These are phyloP conservation scores for Botryotinia calthae DNA, from an alignment of 2,329 filamentous ascomycete genomes.

Conservation along the genomic window DNA sequence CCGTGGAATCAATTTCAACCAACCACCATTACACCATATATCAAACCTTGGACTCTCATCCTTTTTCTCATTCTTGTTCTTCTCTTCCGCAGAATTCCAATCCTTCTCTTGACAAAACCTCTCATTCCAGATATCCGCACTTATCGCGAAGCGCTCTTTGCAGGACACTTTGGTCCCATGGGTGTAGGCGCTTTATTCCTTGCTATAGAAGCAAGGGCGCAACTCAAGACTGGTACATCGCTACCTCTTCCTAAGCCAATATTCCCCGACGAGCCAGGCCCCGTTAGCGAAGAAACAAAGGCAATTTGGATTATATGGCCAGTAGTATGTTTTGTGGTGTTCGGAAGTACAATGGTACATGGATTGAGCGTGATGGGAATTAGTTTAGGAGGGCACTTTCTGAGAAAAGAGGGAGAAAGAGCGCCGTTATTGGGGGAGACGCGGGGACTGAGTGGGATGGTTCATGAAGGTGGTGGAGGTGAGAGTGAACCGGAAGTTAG, in stretches of 20 bases:
- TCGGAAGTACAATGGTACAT: slow-evolving; percentile 54
- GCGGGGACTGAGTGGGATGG: slow-evolving; percentile 50
- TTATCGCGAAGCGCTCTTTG: slow-evolving; percentile 52
- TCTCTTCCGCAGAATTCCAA: slow-evolving; percentile 51
- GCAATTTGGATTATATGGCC: slow-evolving; percentile 52
- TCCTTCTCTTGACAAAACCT: slow-evolving; percentile 48
- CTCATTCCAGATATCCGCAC: slow-evolving; percentile 50
- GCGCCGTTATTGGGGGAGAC: slow-evolving; percentile 51
- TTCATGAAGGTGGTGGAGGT: slow-evolving; percentile 42
- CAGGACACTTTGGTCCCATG: slow-evolving; percentile 57
- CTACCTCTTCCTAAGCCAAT: slow-evolving; percentile 46
- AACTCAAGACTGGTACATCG: slow-evolving; percentile 50
- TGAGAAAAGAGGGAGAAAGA: slow-evolving; percentile 45
- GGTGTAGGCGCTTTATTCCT: slow-evolving; percentile 56
- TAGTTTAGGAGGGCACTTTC: slow-evolving; percentile 49
- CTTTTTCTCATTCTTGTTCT: slow-evolving; percentile 49
- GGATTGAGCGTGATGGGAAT: slow-evolving; percentile 52
- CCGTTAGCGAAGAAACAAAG: slow-evolving; percentile 38
- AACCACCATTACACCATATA: slow-evolving; percentile 41
- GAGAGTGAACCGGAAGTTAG: slow-evolving; percentile 39
- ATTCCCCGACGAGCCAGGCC: slow-evolving; percentile 32
- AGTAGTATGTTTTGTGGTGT: slow-evolving; percentile 52
- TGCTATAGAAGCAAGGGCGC: slow-evolving; percentile 52
- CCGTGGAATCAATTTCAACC: slow-evolving; percentile 48
- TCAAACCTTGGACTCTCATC: slow-evolving; percentile 45